Evolutionary conservation across 768 basidiomycete genomes (phyloP).

Genomic region (Leucocoprinus leucothites): DNA sequence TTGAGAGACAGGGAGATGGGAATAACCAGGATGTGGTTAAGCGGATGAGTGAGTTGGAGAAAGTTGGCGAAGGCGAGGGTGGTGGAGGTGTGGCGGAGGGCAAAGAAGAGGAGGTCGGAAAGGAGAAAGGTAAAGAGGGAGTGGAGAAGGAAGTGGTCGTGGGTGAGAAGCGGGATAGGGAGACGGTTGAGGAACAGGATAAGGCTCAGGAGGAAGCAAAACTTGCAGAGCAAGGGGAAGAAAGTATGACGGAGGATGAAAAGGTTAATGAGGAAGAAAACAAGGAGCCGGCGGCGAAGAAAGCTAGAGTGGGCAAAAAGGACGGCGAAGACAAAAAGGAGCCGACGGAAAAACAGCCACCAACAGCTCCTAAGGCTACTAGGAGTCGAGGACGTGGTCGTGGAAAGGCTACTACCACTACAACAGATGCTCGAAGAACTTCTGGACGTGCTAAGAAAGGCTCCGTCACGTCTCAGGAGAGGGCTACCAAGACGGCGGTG

Average conservation of each 20-base stretch:
- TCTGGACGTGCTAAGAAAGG: background rate
- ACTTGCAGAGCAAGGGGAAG: background rate
- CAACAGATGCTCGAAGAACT: background rate
- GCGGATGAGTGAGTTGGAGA: constrained; percentile 4
- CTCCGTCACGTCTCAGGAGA: background rate
- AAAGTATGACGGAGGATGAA: background rate
- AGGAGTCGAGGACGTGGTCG: background rate
- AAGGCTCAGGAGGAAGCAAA: background rate
- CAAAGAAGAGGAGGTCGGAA: background rate
- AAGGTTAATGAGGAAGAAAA: background rate
- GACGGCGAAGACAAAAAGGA: background rate
- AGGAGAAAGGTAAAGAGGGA: background rate
- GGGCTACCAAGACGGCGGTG: background rate
- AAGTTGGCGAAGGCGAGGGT: background rate
- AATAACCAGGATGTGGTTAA: background rate
- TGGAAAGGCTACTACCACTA: background rate
- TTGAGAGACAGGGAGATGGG: constrained; percentile 2
- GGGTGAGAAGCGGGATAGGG: constrained; percentile 9
- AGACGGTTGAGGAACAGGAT: background rate
- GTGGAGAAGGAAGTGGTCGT: constrained; percentile 18
- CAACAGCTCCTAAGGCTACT: background rate
- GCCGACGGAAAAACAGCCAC: too few relatives aligned
- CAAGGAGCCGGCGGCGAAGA: background rate
- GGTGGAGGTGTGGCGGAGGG: background rate
- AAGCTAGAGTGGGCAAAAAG: background rate